These are phyloP conservation scores for Aleurites moluccanus DNA, from an alignment of 441 rosid species.

Conservation along the genomic window DNA sequence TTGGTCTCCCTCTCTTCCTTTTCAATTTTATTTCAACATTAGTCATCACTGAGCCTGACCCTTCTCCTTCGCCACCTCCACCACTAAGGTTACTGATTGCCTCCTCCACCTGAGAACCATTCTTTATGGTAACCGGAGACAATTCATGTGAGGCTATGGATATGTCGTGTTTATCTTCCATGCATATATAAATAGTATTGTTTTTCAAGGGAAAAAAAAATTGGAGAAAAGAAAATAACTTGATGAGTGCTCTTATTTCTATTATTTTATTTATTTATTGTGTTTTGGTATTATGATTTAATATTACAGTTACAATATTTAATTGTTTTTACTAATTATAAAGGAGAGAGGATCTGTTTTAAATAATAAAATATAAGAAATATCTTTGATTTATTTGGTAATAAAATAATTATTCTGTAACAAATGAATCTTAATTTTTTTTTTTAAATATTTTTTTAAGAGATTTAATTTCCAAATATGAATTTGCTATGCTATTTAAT, in stretches of 20 bases:
- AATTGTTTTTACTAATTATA: not conserved
- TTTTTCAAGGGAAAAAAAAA: not conserved
- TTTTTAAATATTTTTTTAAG: not conserved
- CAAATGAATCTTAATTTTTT: conserved; percentile 8
- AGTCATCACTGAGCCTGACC: not conserved
- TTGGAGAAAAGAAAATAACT: too few relatives aligned
- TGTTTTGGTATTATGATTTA: not conserved
- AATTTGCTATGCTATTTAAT: not conserved
- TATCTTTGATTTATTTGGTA: conserved; percentile 11
- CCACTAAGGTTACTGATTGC: not conserved
- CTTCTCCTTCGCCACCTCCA: not conserved
- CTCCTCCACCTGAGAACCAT: not conserved
- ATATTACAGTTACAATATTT: conserved; percentile 10
- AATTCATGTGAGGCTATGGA: not conserved
- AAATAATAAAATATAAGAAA: not conserved
- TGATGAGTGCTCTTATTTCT: not conserved
- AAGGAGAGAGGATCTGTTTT: not conserved
- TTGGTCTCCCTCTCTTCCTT: conserved; percentile 31
- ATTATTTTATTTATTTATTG: not conserved
- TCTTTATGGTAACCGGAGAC: not conserved
- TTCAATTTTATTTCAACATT: conserved; percentile 1
- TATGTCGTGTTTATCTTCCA: not conserved
- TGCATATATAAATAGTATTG: too few relatives aligned
- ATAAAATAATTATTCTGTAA: not conserved
- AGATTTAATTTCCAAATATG: conserved; percentile 15